Evolutionary conservation across 768 basidiomycete species (phyloP).

Genomic region (Leccinum truebloodii): DNA sequence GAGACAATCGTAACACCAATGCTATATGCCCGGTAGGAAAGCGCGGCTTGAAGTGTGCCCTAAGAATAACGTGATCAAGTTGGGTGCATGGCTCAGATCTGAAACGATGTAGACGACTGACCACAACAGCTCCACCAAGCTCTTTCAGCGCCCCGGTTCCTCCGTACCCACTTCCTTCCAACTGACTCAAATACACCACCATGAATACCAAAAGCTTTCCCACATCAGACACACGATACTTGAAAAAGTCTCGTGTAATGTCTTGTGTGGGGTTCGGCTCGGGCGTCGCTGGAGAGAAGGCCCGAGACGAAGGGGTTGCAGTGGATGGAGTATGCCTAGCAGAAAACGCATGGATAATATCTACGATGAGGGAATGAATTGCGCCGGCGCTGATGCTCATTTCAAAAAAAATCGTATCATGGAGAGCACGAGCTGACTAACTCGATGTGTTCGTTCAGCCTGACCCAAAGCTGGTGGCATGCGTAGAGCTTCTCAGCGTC

Average conservation of each 20-base stretch:
- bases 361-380: slow-evolving; percentile 64
- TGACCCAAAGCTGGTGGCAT: slow-evolving; percentile 78
- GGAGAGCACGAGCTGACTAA: slow-evolving; percentile 33
- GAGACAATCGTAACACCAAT: too few species aligned
- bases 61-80: slow-evolving; percentile 28
- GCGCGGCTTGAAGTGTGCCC: slow-evolving; percentile 72
- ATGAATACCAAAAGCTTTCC: slow-evolving; percentile 68
- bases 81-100: background rate
- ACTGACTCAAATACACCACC: slow-evolving; percentile 30
- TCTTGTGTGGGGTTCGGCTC: slow-evolving; percentile 64
- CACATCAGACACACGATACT: slow-evolving; percentile 62
- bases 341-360: slow-evolving; percentile 73
- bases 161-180: slow-evolving; percentile 28
- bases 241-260: slow-evolving; percentile 82
- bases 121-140: slow-evolving; percentile 54
- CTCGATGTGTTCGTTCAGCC: slow-evolving; percentile 68
- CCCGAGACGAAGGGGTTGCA: slow-evolving; percentile 15
- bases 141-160: slow-evolving; percentile 34
- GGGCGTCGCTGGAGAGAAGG: slow-evolving; percentile 36
- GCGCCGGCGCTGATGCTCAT: slow-evolving; percentile 47
- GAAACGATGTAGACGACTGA: slow-evolving; percentile 36
- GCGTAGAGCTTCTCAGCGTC: slow-evolving; percentile 90
- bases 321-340: slow-evolving; percentile 28
- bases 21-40: slow-evolving; percentile 74
- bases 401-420: background rate